phyloP scores from a whole-genome alignment of 192 early-diverging fungal species.

The Dissophora globulifera region DNA sequence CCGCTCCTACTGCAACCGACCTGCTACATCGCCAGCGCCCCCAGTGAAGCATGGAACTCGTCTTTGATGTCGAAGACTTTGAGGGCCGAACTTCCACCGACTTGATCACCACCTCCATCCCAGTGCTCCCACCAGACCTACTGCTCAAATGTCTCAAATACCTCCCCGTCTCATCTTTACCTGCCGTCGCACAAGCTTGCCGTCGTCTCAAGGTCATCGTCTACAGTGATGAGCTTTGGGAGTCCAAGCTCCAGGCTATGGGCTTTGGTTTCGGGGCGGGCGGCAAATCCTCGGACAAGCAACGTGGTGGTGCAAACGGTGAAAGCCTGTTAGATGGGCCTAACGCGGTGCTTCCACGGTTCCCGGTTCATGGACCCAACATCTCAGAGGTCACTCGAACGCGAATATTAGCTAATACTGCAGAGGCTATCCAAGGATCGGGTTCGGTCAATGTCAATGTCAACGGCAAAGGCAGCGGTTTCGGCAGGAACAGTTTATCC shows the following conservation, averaged over 20 bases:
- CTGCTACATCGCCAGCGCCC: too few relatives aligned
- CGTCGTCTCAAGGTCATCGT: conserved; percentile 82
- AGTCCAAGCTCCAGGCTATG: conserved; percentile 67
- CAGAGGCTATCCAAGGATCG: conserved; percentile 14
- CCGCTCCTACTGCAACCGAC: neutral
- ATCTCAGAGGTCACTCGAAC: conserved; percentile 30
- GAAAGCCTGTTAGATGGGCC: conserved; percentile 26
- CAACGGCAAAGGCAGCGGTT: neutral
- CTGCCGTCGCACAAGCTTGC: conserved; percentile 67
- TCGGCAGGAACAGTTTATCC: conserved; percentile 24
- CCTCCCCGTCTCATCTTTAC: conserved; percentile 58
- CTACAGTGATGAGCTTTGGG: conserved; percentile 83
- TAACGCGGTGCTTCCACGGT: conserved; percentile 31
- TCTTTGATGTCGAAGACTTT: conserved; percentile 51
- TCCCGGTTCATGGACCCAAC: conserved; percentile 40
- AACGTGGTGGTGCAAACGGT: neutral
- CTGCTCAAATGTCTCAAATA: conserved; percentile 57
- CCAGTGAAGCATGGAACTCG: conserved; percentile 42
- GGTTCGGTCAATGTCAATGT: neutral
- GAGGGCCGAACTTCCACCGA: conserved; percentile 27
- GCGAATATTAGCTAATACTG: conserved; percentile 33
- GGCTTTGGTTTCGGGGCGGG: conserved; percentile 53
- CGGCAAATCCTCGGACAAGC: conserved; percentile 19
- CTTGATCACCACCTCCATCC: conserved; percentile 48
- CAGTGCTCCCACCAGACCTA: conserved; percentile 58